Percentiles rank a stretch among this genome's conserved stretches.
These are phyloP conservation scores for Lactarius psammicola DNA, from an alignment of 768 basidiomycete genomes.

Conservation along the genomic window DNA sequence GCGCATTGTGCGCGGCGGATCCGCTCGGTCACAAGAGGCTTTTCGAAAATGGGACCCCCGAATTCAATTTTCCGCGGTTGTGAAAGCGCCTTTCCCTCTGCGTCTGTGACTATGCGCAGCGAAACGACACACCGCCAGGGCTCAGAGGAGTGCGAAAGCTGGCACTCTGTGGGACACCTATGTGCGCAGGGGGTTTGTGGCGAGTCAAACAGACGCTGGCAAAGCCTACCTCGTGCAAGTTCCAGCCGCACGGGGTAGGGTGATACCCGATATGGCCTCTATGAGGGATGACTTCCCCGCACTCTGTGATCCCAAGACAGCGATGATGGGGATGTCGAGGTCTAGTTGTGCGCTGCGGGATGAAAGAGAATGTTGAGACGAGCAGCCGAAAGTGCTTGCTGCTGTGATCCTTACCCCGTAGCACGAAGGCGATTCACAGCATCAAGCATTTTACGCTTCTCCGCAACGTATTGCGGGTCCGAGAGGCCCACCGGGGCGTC, in stretches of 20 bases:
- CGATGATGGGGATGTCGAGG: constrained; percentile 70
- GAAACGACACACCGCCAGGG: constrained; percentile 40
- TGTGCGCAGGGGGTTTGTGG: not conserved
- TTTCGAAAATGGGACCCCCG: constrained; percentile 45
- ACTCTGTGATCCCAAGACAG: constrained; percentile 69
- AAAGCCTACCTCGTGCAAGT: constrained; percentile 64
- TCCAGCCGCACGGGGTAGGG: constrained; percentile 64
- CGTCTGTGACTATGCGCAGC: constrained; percentile 34
- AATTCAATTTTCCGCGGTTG: constrained; percentile 30
- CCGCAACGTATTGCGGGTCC: constrained; percentile 42
- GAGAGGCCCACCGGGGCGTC: constrained; percentile 49
- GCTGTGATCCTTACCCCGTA: constrained; percentile 49
- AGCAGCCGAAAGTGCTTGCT: constrained; percentile 17
- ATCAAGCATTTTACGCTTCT: constrained; percentile 52
- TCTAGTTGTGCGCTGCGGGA: constrained; percentile 57
- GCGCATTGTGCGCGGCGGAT: constrained; percentile 65
- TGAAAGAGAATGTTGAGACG: not conserved
- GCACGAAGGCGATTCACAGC: constrained; percentile 57
- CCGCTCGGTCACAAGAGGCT: constrained; percentile 58
- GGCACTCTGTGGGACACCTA: constrained; percentile 42
- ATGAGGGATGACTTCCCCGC: constrained; percentile 79
- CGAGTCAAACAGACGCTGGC: not conserved
- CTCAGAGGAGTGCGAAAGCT: constrained; percentile 31
- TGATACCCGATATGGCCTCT: constrained; percentile 72
- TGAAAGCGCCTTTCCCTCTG: constrained; percentile 37